Evolutionary conservation across 2,329 filamentous ascomycete genomes (phyloP), one percentile per base, ranked within the genome.

Genomic region (Scopulariopsis brevicaulis): DNA sequence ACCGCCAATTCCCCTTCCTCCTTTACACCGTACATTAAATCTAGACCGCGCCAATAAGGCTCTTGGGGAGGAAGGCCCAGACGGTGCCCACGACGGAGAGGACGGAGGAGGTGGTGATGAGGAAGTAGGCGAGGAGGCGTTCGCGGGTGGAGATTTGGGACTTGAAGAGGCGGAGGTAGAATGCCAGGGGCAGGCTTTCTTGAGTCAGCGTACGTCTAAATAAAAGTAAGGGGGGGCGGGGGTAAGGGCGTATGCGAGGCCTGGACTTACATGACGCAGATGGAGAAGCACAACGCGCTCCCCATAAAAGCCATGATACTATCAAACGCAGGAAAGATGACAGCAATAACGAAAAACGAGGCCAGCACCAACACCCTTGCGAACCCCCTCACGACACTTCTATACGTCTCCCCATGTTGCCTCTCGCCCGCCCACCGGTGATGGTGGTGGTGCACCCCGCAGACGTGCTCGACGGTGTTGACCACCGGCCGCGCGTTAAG

Each of bases 251-350:
- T 20, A 34, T 15, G 34, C 18, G 34, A n/a, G 10, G 22, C 28
- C 20, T 50, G 15, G 10, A 71, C 76, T 68, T 65, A 77, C 70
- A 96, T 91, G 63, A 97, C 85, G 72, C 93, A 97, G 63, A 97
- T 95, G 20, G 89, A 90, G 65, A 96, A 96, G 73, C 93, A 96
- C 18, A 96, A 80, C 3, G 91, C 87, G 46, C 88, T 90, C 14
- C 94, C 93, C 74, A 97, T 85, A 61, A 96, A 85, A 4, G 89
- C 88, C 85, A 96, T 96, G 67, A 96, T 92, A 56, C 86, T 85
- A 68, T 96, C 91, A 66, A 96, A 96, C 0, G 84, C 82, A 0
- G 92, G 91, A 66, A 84, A 82, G 2, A 78, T 60, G 54, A 84
- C 77, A 7, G 92, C 84, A 60, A 96, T 87, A 54, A 82, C 67